Evolutionary conservation across 345 rosid species (phyloP).

Genomic region (Rhodamnia argentea): DNA sequence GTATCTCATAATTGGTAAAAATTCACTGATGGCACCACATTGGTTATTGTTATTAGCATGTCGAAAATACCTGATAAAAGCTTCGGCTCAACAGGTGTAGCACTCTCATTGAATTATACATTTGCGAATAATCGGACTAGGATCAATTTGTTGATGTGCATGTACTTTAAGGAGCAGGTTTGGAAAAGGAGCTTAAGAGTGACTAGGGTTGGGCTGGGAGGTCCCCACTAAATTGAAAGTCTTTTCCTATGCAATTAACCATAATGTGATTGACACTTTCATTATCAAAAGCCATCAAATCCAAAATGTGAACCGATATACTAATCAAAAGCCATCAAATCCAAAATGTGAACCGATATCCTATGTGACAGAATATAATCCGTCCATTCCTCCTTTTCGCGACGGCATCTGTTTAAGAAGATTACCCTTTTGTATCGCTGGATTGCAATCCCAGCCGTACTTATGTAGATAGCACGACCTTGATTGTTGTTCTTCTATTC

Average conservation of each 20-base stretch:
- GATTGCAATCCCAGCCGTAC: background rate
- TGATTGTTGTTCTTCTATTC: background rate
- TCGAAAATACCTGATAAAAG: background rate
- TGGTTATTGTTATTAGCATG: background rate
- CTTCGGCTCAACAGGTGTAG: background rate
- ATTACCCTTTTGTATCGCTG: background rate
- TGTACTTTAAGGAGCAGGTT: background rate
- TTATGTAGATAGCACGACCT: background rate
- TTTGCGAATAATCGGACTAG: background rate
- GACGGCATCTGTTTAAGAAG: background rate
- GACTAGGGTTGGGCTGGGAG: background rate
- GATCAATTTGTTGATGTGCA: background rate
- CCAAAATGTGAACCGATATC: background rate
- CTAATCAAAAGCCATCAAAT: background rate
- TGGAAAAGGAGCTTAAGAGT: background rate
- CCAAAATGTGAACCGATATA: background rate
- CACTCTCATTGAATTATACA: background rate
- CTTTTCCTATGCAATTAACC: background rate
- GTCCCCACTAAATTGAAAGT: background rate
- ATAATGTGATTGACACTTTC: background rate
- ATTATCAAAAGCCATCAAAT: background rate
- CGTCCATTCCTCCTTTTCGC: background rate
- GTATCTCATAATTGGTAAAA: background rate
- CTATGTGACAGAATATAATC: background rate
- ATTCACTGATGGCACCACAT: background rate